Conservation (phyloP, 1,284 basidiomycete species). For the Ustilago crameri region DNA sequence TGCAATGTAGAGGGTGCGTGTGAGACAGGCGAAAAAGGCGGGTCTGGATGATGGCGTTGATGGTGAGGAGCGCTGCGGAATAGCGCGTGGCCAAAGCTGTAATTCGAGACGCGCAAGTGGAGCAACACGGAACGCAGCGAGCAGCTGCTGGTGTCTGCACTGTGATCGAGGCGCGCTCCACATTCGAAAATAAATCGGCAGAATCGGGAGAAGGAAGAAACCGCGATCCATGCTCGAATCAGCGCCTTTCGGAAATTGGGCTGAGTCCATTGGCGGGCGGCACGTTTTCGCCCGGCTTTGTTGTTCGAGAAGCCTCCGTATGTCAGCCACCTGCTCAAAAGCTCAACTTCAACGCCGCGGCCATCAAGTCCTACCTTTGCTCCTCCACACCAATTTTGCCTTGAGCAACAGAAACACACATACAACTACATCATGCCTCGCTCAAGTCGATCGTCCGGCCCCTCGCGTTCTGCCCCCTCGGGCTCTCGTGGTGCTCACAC, state of each 20-base stretch:
- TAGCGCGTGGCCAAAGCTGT: conserved; percentile 18
- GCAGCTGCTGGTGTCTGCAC: conserved; percentile 5
- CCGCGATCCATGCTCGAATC: background rate
- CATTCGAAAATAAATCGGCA: conserved; percentile 10
- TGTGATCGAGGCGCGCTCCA: conserved; percentile 45
- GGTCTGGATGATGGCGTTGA: background rate
- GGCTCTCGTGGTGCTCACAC: conserved; percentile 65
- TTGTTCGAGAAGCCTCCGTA: conserved; percentile 17
- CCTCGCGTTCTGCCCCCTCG: conserved; percentile 57
- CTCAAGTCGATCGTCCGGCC: conserved; percentile 55
- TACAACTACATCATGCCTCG: conserved; percentile 58
- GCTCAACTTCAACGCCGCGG: background rate
- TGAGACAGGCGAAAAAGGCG: no score
- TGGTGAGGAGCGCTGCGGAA: background rate
- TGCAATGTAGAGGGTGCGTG: no score
- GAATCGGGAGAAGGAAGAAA: conserved; percentile 20
- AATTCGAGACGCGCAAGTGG: conserved; percentile 45
- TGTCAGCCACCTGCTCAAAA: conserved; percentile 7
- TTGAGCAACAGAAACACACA: conserved; percentile 1
- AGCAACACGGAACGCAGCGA: conserved; percentile 21
- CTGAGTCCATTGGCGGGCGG: conserved; percentile 30
- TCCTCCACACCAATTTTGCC: conserved; percentile 13
- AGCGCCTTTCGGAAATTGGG: conserved; percentile 7
- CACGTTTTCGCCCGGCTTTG: conserved; percentile 31
- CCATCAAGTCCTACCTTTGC: conserved; percentile 5